Conservation (phyloP, 441 rosid genomes). For the Croton setiger region DNA sequence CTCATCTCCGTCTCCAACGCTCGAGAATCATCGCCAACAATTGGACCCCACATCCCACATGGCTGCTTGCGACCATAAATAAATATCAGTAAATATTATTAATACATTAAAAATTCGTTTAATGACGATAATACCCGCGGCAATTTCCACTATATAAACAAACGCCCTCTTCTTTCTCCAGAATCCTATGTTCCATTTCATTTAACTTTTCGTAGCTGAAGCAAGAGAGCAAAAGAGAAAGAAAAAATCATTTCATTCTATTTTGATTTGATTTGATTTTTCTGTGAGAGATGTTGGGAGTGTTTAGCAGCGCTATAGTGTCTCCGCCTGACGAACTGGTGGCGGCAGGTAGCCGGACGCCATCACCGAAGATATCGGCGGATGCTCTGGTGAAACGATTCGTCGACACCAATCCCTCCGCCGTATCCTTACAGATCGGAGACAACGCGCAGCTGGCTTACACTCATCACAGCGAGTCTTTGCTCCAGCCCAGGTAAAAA, state of each 20-base stretch:
- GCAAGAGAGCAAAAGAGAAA: not conserved
- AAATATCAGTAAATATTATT: not conserved
- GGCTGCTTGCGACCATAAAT: constrained; percentile 1
- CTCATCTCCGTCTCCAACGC: constrained; percentile 15
- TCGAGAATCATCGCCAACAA: constrained; percentile 33
- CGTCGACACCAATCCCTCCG: constrained; percentile 47
- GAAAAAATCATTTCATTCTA: not conserved
- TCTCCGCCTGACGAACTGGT: constrained; percentile 93
- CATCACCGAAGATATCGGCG: constrained; percentile 76
- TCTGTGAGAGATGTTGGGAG: constrained; percentile 60
- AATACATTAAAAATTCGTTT: not conserved
- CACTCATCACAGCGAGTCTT: constrained; percentile 68
- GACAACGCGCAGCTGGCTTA: constrained; percentile 68
- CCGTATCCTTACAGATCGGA: constrained; percentile 67
- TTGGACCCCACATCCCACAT: constrained; percentile 28
- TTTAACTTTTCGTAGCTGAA: not conserved
- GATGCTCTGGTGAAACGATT: constrained; percentile 57
- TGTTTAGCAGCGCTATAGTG: constrained; percentile 69
- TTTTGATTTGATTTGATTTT: not conserved
- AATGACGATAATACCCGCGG: constrained; percentile 27
- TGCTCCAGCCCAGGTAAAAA: constrained; percentile 70
- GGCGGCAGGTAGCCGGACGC: constrained; percentile 92
- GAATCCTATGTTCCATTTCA: constrained; percentile 20
- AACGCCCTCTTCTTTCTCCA: not conserved
- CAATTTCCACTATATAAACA: constrained; percentile 25